These are phyloP conservation scores for Entomortierella lignicola DNA, from an alignment of 192 early-diverging fungal genomes.

Conservation along the genomic window DNA sequence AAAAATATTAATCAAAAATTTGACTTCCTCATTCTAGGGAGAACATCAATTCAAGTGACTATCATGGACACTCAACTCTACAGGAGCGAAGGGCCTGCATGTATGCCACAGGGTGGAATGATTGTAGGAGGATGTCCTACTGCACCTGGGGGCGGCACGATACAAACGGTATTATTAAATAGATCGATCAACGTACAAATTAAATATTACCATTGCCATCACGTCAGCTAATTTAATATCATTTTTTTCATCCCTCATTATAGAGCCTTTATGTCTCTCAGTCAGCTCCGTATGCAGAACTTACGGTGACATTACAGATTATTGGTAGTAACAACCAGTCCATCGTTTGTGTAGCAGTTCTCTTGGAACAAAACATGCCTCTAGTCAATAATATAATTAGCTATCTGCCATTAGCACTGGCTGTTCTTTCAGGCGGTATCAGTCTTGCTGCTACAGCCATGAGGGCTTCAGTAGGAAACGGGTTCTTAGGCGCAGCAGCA, in stretches of 20 bases:
- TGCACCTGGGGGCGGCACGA: conserved; percentile 21
- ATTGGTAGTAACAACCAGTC: conserved; percentile 39
- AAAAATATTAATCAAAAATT: neutral
- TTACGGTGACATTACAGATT: conserved; percentile 40
- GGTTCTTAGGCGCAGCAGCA: conserved; percentile 38
- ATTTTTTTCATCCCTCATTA: neutral
- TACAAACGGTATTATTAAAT: conserved; percentile 31
- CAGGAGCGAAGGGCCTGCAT: conserved; percentile 50
- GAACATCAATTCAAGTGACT: conserved; percentile 43
- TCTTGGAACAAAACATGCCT: conserved; percentile 37
- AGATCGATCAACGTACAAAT: neutral
- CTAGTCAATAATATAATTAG: conserved; percentile 26
- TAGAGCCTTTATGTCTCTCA: conserved; percentile 43
- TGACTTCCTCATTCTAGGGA: conserved; percentile 11
- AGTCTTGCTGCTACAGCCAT: conserved; percentile 29
- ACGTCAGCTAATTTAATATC: neutral
- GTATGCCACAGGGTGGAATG: conserved; percentile 30
- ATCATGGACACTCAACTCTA: conserved; percentile 51
- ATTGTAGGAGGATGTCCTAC: conserved; percentile 40
- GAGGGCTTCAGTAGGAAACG: conserved; percentile 44
- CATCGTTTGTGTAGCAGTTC: conserved; percentile 42
- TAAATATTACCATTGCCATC: too few species aligned
- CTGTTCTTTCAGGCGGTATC: conserved; percentile 25
- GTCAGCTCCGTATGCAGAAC: conserved; percentile 44
- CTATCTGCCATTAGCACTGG: conserved; percentile 40